Base-by-base conservation (phyloP, 2,329 filamentous ascomycete genomes). In the Fusarium pseudonygamai region DNA sequence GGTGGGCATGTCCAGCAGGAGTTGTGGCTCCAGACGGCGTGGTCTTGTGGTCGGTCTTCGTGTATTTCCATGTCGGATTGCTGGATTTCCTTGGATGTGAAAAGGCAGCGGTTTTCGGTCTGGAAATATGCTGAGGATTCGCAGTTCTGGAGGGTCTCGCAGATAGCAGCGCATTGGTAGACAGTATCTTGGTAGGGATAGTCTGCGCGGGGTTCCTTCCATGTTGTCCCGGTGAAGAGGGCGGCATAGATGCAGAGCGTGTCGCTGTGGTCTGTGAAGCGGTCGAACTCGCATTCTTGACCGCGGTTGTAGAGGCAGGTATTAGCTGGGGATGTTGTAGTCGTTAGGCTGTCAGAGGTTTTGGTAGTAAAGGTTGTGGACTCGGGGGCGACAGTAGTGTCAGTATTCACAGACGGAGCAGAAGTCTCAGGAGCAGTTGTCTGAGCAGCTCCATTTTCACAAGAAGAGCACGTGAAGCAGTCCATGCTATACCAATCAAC, bases 161-260 rank as follows among this genome's bases (percentile, higher is more conserved):
- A 71, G 8, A 71, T 71, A 16, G 67, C 67, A 1, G 36, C 42
- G 24, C 69, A 71, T 32, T 71, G 69, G 18, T 71, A 58, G 7
- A 28, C 20, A 12, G 15, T 30, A 6, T 71, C 56, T 30, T 71
- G 66, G 18, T 40, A 47, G 0, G 69, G 69, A 7, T 66, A 71
- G 5, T 70, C 61, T 22, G 39, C 10, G 7, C 69, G 69, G 2
- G 34, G 15, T 14, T 42, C 57, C 1, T 30, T 71, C 56, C 57
- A 71, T 11, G 69, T 61, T 0, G 37, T n/a, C 6, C 69, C 69
- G 3, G 30, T 52, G 28, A 47, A 69, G 14, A 39, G 26, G 5
- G 55, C 60, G 5, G 16, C 68, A 5, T 45, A 71, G 36, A 53
- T 13, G 16, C 68, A 71, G 18, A 71, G 28, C 5, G 57, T 59